Evolutionary conservation across 208 protist genomes (phyloP).

Genomic region (Angomonas desouzai): DNA sequence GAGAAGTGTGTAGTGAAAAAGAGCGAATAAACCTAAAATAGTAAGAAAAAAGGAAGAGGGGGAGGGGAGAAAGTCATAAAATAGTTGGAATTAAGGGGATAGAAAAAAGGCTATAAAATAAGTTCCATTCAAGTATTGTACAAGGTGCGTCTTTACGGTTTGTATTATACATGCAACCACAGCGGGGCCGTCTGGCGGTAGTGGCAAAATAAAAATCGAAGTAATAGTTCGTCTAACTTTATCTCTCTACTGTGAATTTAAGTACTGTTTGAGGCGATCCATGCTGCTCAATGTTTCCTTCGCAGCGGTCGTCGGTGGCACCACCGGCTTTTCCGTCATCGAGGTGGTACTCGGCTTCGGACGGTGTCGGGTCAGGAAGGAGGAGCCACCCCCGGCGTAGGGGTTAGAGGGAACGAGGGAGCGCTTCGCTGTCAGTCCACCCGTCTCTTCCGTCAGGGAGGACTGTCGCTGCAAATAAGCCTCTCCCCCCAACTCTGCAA

Average conservation of each 20-base stretch:
- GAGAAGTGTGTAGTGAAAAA: conserved; percentile 5
- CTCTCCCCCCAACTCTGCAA: conserved; percentile 10
- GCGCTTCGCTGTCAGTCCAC: neutral
- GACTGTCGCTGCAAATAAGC: neutral
- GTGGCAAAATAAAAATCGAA: conserved; percentile 8
- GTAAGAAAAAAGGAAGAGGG: conserved; percentile 5
- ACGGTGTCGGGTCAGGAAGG: neutral
- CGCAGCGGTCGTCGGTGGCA: neutral
- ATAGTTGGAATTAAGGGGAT: no score
- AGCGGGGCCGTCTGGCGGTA: no score
- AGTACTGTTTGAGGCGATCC: conserved; percentile 16
- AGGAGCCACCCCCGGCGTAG: neutral
- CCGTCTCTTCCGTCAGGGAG: neutral
- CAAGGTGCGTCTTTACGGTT: no score
- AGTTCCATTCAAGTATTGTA: no score
- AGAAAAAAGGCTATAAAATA: no score
- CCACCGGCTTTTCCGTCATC: neutral
- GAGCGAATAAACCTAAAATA: neutral
- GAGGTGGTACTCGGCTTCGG: neutral
- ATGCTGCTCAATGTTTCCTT: conserved; percentile 15
- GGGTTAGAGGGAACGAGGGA: neutral
- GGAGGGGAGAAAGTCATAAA: conserved; percentile 3
- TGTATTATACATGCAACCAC: no score
- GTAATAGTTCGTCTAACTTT: neutral
- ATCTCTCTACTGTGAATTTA: conserved; percentile 2